Percentiles rank a stretch among this genome's conserved stretches.
phyloP scores from a whole-genome alignment of 202 grass and related monocot species.

The Carex arenaria region DNA sequence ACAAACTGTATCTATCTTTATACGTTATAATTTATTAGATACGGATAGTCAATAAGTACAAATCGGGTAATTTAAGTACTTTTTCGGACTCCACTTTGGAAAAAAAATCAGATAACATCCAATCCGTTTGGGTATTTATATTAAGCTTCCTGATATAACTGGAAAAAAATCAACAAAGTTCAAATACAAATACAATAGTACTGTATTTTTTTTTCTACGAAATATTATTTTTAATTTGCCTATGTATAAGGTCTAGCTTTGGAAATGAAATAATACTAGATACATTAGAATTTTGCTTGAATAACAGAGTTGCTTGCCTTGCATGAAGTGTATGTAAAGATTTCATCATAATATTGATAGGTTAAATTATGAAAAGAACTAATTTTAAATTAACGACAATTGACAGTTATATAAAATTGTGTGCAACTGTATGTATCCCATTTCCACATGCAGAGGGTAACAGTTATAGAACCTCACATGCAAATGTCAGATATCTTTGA shows the following conservation, averaged over 20 bases:
- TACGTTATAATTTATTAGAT: too few species aligned
- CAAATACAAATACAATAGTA: background rate
- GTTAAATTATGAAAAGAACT: background rate
- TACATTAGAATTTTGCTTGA: background rate
- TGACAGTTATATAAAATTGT: too few species aligned
- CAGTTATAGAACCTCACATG: slow-evolving; percentile 27
- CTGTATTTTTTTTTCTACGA: background rate
- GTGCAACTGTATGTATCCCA: background rate
- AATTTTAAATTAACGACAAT: background rate
- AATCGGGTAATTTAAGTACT: too few species aligned
- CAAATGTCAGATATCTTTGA: slow-evolving; percentile 29
- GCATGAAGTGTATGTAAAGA: background rate
- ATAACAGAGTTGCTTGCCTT: background rate
- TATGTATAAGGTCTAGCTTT: background rate
- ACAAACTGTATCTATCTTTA: too few species aligned
- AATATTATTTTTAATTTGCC: background rate
- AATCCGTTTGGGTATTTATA: background rate
- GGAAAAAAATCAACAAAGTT: background rate
- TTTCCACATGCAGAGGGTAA: background rate
- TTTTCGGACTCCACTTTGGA: too few species aligned
- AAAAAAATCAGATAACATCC: too few species aligned
- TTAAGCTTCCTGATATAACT: background rate
- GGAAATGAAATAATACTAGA: background rate
- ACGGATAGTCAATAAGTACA: too few species aligned
- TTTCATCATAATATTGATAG: background rate